These are phyloP conservation scores for Zoysia japonica DNA, from an alignment of 176 grass and related monocot species.

Conservation along the genomic window DNA sequence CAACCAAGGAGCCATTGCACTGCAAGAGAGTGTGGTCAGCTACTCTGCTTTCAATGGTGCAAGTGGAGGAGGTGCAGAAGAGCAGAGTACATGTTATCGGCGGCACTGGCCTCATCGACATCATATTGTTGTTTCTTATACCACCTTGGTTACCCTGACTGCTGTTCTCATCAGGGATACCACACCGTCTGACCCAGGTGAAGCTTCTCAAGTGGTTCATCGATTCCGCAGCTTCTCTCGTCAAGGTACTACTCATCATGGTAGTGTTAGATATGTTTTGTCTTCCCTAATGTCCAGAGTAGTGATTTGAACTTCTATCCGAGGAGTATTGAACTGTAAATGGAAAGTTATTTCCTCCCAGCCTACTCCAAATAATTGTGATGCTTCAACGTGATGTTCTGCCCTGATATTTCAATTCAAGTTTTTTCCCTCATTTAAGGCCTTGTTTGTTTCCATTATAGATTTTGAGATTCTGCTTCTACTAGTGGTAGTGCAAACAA, in stretches of 20 bases:
- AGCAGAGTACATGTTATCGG: constrained; percentile 52
- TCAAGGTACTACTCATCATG: constrained; percentile 22
- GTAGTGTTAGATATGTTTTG: background rate
- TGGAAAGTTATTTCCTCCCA: background rate
- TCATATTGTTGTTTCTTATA: constrained; percentile 43
- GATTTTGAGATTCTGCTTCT: no score
- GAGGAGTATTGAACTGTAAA: background rate
- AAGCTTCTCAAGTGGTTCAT: constrained; percentile 31
- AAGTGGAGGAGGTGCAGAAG: constrained; percentile 32
- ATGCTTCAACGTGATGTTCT: background rate
- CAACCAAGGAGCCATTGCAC: background rate
- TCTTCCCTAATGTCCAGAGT: background rate
- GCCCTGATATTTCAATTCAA: background rate
- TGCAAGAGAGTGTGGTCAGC: background rate
- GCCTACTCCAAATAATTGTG: background rate
- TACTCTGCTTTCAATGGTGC: background rate
- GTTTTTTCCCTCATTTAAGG: background rate
- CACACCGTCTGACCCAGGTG: constrained; percentile 31
- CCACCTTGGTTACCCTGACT: constrained; percentile 39
- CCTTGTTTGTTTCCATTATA: no score
- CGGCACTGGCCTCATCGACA: constrained; percentile 53
- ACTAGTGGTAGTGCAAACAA: no score
- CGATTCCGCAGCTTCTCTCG: background rate
- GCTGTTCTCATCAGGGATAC: constrained; percentile 42
- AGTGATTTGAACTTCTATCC: background rate